Conservation (phyloP, 2,329 filamentous ascomycete genomes). For the Fusarium metavorans region DNA sequence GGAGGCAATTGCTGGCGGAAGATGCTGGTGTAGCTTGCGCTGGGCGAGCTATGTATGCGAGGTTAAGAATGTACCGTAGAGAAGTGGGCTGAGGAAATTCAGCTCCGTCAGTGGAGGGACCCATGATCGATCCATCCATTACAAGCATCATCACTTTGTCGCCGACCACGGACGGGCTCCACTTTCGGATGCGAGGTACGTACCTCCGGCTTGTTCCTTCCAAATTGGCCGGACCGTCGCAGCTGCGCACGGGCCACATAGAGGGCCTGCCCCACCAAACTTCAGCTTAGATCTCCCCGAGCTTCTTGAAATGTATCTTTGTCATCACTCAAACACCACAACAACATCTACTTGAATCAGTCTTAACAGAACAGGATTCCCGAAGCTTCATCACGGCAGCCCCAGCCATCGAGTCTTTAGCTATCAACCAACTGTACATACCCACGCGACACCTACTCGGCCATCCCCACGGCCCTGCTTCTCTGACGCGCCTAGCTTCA, state of each 20-base stretch:
- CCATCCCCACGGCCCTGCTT: conserved; percentile 2
- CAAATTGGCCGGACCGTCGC: neutral
- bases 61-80: conserved; percentile 12
- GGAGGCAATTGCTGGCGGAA: conserved; percentile 14
- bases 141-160: conserved; percentile 42
- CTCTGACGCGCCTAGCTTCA: conserved; percentile 25
- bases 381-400: neutral
- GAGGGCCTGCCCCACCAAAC: conserved; percentile 27
- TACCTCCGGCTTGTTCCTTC: conserved; percentile 9
- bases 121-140: conserved; percentile 34
- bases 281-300: conserved; percentile 13
- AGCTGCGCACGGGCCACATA: conserved; percentile 4
- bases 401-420: neutral
- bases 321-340: conserved; percentile 38
- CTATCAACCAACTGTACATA: neutral
- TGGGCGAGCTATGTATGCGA: conserved; percentile 10
- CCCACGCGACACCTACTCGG: neutral
- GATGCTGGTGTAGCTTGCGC: neutral
- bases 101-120: conserved; percentile 20
- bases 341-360: conserved; percentile 17
- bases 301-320: conserved; percentile 28
- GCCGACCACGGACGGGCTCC: conserved; percentile 18
- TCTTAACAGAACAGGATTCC: neutral
- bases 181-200: conserved; percentile 27
- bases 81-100: conserved; percentile 45